These are phyloP conservation scores for Epichloe typhina DNA, from an alignment of 2,329 filamentous ascomycete genomes.

Conservation along the genomic window DNA sequence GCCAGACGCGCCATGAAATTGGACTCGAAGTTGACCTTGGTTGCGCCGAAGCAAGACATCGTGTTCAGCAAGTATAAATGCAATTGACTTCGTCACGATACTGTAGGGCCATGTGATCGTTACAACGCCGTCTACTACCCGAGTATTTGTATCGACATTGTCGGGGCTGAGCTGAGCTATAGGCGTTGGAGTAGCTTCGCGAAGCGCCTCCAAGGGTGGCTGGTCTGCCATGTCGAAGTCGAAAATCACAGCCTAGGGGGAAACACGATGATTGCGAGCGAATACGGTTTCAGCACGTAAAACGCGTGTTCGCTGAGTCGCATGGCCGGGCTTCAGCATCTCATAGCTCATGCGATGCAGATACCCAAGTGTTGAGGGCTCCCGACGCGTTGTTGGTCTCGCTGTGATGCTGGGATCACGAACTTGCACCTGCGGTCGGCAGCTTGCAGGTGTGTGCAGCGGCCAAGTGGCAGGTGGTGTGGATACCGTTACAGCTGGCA, in stretches of 20 bases:
- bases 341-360: not conserved
- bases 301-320: not conserved
- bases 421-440: not conserved
- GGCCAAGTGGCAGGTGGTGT: constrained; percentile 3
- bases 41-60: constrained; percentile 68
- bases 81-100: constrained; percentile 57
- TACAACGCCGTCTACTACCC: constrained; percentile 54
- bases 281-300: not conserved
- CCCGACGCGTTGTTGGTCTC: not conserved
- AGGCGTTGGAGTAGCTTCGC: constrained; percentile 26
- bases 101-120: constrained; percentile 90
- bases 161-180: constrained; percentile 43
- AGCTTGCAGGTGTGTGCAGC: not conserved
- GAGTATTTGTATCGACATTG: constrained; percentile 25
- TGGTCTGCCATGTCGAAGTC: constrained; percentile 12
- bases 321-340: not conserved
- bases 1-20: constrained; percentile 59
- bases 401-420: not conserved
- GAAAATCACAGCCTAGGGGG: not conserved
- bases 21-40: constrained; percentile 69
- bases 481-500: not conserved
- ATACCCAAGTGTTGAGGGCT: not conserved
- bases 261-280: not conserved
- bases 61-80: constrained; percentile 71
- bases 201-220: constrained; percentile 13